Evolutionary conservation across 2,329 filamentous ascomycete genomes (phyloP).

Genomic region (Phaeosphaeriaceae sp.): DNA sequence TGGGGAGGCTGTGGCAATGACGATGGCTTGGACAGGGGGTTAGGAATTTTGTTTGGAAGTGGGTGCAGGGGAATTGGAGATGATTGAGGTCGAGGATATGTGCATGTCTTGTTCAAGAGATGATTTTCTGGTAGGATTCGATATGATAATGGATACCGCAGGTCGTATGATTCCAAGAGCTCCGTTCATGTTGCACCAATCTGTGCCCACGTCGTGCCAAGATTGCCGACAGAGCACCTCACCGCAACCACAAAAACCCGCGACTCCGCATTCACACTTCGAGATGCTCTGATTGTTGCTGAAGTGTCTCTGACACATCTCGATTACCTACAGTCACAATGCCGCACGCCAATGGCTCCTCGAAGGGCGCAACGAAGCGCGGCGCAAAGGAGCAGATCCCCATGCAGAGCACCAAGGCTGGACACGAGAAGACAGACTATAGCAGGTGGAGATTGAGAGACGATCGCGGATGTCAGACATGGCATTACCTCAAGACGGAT

Average conservation of each 20-base stretch:
- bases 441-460: conserved; percentile 84
- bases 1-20: neutral
- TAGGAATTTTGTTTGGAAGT: neutral
- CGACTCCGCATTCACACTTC: conserved; percentile 6
- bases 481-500: conserved; percentile 85
- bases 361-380: conserved; percentile 27
- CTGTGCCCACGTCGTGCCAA: conserved; percentile 26
- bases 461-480: conserved; percentile 85
- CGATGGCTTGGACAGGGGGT: neutral
- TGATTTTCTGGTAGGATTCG: neutral
- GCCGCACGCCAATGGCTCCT: conserved; percentile 31
- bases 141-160: neutral
- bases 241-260: neutral
- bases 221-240: conserved; percentile 13
- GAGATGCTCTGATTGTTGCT: conserved; percentile 4
- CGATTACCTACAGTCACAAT: conserved; percentile 13
- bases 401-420: conserved; percentile 18
- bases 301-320: conserved; percentile 1
- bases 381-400: conserved; percentile 10
- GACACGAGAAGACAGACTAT: conserved; percentile 70
- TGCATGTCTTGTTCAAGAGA: neutral
- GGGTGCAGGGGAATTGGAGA: neutral
- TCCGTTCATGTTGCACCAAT: neutral
- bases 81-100: neutral
- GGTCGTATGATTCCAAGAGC: neutral